Evolutionary conservation across 2,329 filamentous ascomycete species (phyloP), one percentile per base, ranked within the genome.

Genomic region (Berkeleyomyces rouxiae): DNA sequence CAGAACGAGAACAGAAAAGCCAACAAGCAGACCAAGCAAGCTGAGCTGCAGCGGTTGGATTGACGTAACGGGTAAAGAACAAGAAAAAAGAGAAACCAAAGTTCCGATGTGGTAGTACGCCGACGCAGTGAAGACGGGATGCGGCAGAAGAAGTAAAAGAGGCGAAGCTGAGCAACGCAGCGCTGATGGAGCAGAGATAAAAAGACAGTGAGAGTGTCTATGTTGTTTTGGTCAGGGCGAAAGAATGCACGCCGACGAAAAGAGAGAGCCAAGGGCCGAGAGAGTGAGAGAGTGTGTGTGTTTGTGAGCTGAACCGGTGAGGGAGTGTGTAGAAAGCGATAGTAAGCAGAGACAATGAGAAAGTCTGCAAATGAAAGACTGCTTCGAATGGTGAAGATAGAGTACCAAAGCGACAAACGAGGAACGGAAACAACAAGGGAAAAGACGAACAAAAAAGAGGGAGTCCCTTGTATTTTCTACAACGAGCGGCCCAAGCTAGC

Each of bases 131-230:
- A 46, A 43, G 58, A 47, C 58, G 39, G 42, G 23, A 33, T 46
- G 58, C 42, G 1, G 58, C 42, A 43, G 40, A 7, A 37, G 42
- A 59, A 44, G 58, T 39, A 59, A 39, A 43, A 39, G 37, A 37
- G 67, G 46, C 66, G 67, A 65, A 63, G 67, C 36, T 66, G 66
- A 57, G 62, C 51, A 51, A 63, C 46, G 44, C n/a, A 61, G n/a
- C 61, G 63, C 65, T 36, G 42, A 39, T 36, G 11, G 31, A 57
- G 62, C 59, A 47, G 58, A 58, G 61, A 59, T 60, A 61, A 59
- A 61, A 61, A 63, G 40, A 62, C 62, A 65, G 61, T 23, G 23
- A 23, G 23, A 23, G 23, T 23, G 23, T 23, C 23, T 23, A 23
- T 23, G 23, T 23, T 23, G 23, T 23, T 23, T 23, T 23, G 23